Conservation (phyloP, 768 basidiomycete species). For the Collybia nuda region DNA sequence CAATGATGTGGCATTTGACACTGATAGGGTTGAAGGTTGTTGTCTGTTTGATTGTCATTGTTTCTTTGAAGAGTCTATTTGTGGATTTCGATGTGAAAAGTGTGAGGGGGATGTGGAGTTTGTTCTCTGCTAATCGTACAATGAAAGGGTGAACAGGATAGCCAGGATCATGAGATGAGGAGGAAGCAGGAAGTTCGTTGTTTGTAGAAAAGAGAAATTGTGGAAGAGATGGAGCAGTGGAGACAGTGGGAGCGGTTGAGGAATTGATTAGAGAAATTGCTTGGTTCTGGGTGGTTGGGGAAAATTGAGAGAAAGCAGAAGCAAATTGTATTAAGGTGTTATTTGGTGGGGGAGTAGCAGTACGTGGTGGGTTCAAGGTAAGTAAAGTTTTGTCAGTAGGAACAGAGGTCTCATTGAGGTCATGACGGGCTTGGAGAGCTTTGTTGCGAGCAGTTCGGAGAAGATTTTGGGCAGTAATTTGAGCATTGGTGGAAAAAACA, state of each 20-base stretch:
- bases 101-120: neutral
- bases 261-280: neutral
- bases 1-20: slow-evolving; percentile 7
- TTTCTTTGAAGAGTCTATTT: neutral
- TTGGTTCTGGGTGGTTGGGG: neutral
- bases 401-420: neutral
- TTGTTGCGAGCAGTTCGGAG: neutral
- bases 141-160: slow-evolving; percentile 12
- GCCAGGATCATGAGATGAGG: neutral
- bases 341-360: neutral
- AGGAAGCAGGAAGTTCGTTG: neutral
- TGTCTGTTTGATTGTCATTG: neutral
- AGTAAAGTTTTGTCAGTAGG: neutral
- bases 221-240: neutral
- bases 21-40: neutral
- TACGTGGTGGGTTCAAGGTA: neutral
- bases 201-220: slow-evolving; percentile 5
- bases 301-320: slow-evolving; percentile 1
- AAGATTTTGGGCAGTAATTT: slow-evolving; percentile 2
- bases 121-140: neutral
- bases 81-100: neutral
- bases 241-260: neutral
- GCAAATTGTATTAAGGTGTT: neutral
- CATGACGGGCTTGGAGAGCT: neutral
- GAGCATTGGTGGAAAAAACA: neutral